A percentile compares a stretch with the other conserved stretches of the same genome.
Conservation (phyloP, 768 basidiomycete genomes). For the Serpula lacrymans region DNA sequence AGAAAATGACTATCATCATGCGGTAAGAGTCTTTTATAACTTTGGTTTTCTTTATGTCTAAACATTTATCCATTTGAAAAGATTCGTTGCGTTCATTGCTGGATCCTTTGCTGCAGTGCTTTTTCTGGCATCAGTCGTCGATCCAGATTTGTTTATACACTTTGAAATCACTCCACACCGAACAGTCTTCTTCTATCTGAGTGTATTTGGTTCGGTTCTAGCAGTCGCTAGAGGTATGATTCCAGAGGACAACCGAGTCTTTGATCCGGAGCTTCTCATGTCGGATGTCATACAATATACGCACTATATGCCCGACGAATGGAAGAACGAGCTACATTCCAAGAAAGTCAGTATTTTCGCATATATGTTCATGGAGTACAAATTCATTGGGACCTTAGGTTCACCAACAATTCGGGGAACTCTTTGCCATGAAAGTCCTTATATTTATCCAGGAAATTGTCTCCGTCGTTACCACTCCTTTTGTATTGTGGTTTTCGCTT, state of each 20-base stretch:
- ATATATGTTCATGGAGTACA: constrained; percentile 3
- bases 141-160: constrained; percentile 89
- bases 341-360: constrained; percentile 56
- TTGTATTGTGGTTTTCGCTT: constrained; percentile 90
- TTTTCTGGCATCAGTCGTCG: constrained; percentile 84
- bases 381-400: constrained; percentile 44
- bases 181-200: constrained; percentile 91
- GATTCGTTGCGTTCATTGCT: constrained; percentile 93
- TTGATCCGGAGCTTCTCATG: constrained; percentile 93
- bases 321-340: constrained; percentile 87
- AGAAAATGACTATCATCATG: constrained; percentile 84
- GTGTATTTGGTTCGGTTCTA: constrained; percentile 82
- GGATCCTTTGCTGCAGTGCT: constrained; percentile 97
- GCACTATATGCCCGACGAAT: constrained; percentile 93
- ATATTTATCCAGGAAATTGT: constrained; percentile 86
- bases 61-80: constrained; percentile 32
- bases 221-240: constrained; percentile 94
- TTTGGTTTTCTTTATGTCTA: too few relatives aligned
- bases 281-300: constrained; percentile 90
- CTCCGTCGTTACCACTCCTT: constrained; percentile 91
- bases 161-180: constrained; percentile 94
- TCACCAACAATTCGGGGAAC: constrained; percentile 85
- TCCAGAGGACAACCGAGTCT: constrained; percentile 89
- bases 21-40: constrained; percentile 52
- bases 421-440: constrained; percentile 90